A percentile compares a stretch with the other conserved stretches of the same genome.
phyloP scores from a whole-genome alignment of 169 alveolate species.

The Eimeria necatrix region DNA sequence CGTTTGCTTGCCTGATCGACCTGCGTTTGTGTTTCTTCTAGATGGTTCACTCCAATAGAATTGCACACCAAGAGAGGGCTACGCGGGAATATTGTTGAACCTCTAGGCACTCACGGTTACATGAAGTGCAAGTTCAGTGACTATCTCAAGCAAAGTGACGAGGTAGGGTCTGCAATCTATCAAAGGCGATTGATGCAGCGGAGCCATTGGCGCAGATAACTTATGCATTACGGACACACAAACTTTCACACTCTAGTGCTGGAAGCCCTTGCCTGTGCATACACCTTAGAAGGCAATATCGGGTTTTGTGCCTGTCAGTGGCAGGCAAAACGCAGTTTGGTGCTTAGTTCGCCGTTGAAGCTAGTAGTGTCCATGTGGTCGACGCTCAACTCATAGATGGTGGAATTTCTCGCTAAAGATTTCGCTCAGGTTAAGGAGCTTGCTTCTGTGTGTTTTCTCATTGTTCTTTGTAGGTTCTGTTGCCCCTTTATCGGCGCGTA shows the following conservation, averaged over 20 bases:
- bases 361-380: too few relatives aligned
- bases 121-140: constrained; percentile 98
- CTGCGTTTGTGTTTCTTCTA: constrained; percentile 41
- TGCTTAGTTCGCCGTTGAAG: too few relatives aligned
- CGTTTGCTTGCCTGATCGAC: neutral
- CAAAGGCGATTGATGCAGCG: neutral
- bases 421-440: too few relatives aligned
- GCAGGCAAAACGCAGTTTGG: neutral
- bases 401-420: too few relatives aligned
- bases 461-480: constrained; percentile 32
- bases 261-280: neutral
- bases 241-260: neutral
- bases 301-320: neutral
- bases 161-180: constrained; percentile 85
- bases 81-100: constrained; percentile 97
- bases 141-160: constrained; percentile 96
- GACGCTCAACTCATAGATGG: too few relatives aligned
- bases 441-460: neutral
- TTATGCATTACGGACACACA: neutral
- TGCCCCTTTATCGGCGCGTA: constrained; percentile 81
- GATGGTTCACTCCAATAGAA: constrained; percentile 98
- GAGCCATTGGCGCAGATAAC: neutral
- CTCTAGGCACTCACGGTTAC: constrained; percentile 99
- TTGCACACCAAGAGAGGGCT: constrained; percentile 98
- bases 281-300: neutral